phyloP scores from a whole-genome alignment of 495 filamentous ascomycete species.

The Aspergillus steynii region DNA sequence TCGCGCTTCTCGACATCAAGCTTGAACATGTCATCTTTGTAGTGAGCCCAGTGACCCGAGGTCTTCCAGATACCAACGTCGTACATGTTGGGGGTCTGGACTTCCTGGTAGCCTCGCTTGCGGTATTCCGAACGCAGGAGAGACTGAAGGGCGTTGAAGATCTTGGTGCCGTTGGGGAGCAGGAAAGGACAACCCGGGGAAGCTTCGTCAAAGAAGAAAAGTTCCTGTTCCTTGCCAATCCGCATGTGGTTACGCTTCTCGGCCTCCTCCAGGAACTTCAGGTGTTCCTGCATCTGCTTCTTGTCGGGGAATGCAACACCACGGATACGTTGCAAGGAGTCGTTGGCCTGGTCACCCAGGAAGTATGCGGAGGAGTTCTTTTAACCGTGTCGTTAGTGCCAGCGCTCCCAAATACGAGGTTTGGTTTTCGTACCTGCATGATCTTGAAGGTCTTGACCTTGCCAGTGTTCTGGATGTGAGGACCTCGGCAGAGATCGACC shows the following conservation, averaged over 20 bases:
- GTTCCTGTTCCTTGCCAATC: slow-evolving; percentile 90
- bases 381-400: slow-evolving; percentile 28
- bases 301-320: slow-evolving; percentile 98
- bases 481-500: slow-evolving; percentile 79
- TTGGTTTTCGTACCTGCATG: slow-evolving; percentile 59
- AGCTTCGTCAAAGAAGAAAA: slow-evolving; percentile 93
- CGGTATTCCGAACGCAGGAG: slow-evolving; percentile 87
- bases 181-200: slow-evolving; percentile 94
- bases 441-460: slow-evolving; percentile 92
- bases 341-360: slow-evolving; percentile 88
- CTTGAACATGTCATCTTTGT: slow-evolving; percentile 96
- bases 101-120: slow-evolving; percentile 91
- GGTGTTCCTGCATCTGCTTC: slow-evolving; percentile 84
- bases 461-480: slow-evolving; percentile 88
- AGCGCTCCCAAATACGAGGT: not conserved
- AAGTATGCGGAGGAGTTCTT: slow-evolving; percentile 96
- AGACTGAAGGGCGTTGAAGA: slow-evolving; percentile 82
- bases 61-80: slow-evolving; percentile 88
- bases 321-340: slow-evolving; percentile 93
- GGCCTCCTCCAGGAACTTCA: slow-evolving; percentile 92
- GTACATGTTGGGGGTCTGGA: slow-evolving; percentile 95
- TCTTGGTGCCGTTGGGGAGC: slow-evolving; percentile 86
- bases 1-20: slow-evolving; percentile 88
- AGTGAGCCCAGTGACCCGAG: slow-evolving; percentile 93
- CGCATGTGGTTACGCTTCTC: slow-evolving; percentile 91